Percentiles rank a stretch among this genome's conserved stretches.
Conservation (phyloP, 176 grass and related monocot genomes). For the Carex scoparia region DNA sequence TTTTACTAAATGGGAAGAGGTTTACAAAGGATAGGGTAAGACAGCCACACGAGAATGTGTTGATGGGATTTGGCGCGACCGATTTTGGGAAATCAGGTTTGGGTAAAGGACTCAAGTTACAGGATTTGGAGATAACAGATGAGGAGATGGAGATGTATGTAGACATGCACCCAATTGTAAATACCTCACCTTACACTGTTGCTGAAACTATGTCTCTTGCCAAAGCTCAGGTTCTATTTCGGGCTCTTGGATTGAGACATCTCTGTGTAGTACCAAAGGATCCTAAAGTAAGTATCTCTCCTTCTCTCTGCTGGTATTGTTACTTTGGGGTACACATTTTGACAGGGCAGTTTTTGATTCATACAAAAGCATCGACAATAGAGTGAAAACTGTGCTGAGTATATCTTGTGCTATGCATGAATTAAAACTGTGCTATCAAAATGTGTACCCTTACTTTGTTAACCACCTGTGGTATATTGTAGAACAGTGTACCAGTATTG, state of each 20-base stretch:
- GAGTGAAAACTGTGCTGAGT: too few relatives aligned
- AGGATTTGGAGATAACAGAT: conserved; percentile 60
- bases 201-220: conserved; percentile 90
- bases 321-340: too few relatives aligned
- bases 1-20: conserved; percentile 56
- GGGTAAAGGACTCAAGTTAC: conserved; percentile 75
- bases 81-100: conserved; percentile 80
- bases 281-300: conserved; percentile 53
- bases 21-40: conserved; percentile 65
- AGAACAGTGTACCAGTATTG: background rate
- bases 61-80: conserved; percentile 43
- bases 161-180: conserved; percentile 75
- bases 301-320: background rate
- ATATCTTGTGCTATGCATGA: too few relatives aligned
- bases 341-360: too few relatives aligned
- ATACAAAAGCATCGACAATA: too few relatives aligned
- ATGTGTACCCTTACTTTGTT: background rate
- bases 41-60: conserved; percentile 38
- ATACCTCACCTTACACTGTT: conserved; percentile 83
- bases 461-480: background rate
- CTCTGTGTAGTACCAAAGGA: conserved; percentile 83
- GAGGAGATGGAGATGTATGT: conserved; percentile 95
- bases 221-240: conserved; percentile 78
- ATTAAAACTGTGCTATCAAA: too few relatives aligned
- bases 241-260: conserved; percentile 71